Percentiles rank a stretch among this genome's conserved stretches.
Conservation (phyloP, 1,284 basidiomycete genomes). For the Gastroboletus turbinatus region DNA sequence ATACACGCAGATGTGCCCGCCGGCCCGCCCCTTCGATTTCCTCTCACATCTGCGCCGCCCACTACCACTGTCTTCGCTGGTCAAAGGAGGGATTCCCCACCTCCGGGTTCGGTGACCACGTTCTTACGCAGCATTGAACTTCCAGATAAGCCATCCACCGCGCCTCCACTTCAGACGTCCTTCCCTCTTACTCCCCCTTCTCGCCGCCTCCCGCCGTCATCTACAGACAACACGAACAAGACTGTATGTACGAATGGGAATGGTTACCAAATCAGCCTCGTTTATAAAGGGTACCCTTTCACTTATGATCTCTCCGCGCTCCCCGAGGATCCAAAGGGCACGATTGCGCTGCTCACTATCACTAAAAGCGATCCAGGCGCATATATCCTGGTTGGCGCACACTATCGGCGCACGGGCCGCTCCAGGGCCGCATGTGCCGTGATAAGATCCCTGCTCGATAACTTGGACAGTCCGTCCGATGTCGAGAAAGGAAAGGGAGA, state of each 20-base stretch:
- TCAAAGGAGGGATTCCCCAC: conserved; percentile 14
- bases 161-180: conserved; percentile 12
- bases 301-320: conserved; percentile 29
- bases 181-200: conserved; percentile 6
- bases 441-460: conserved; percentile 27
- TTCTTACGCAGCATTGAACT: conserved; percentile 30
- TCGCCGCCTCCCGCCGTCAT: conserved; percentile 11
- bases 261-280: conserved; percentile 23
- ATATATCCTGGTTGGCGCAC: conserved; percentile 32
- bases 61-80: neutral
- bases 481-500: conserved; percentile 24
- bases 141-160: conserved; percentile 14
- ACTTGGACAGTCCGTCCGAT: conserved; percentile 3
- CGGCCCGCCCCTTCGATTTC: conserved; percentile 15
- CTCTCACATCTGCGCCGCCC: conserved; percentile 11
- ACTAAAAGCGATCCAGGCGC: conserved; percentile 34
- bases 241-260: neutral
- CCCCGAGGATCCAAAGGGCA: conserved; percentile 30
- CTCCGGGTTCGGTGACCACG: conserved; percentile 15
- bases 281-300: conserved; percentile 29
- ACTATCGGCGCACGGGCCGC: conserved; percentile 35
- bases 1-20: conserved; percentile 10
- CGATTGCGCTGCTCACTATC: conserved; percentile 25
- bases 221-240: conserved; percentile 2
- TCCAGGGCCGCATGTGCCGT: conserved; percentile 29